Base-by-base conservation (phyloP, 352 stramenopile species). In the Phytopythium ostracodes region DNA sequence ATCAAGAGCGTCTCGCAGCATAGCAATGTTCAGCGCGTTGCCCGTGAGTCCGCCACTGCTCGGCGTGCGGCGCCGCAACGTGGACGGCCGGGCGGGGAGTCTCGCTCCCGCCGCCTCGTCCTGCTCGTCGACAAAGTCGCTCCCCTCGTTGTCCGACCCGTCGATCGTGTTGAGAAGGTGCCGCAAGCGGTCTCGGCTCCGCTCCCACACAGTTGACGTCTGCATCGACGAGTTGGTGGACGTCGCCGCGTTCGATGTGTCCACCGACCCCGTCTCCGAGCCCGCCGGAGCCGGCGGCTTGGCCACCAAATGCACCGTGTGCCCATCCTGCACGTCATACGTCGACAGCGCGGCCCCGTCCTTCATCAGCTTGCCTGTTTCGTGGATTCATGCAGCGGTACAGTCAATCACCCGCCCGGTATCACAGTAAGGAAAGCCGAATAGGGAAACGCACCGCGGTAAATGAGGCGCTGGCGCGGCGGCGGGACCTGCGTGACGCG, bases 241-340 rank as follows among this genome's bases (percentile, higher is more conserved):
- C 12, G 51, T 36, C 0, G 63, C 29, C n/a, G 67, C 47, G 22
- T 38, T 18, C 4, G 54, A 9, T 0, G 55, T 20, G 31, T 56
- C 36, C 22, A 20, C 11, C 27, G n/a, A 51, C 14, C 18, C 27
- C 6, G 12, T 22, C n/a, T 22, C 35, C 3, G 9, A 15, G 10
- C 53, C 8, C 31, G 44, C 18, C 24, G 61, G 29, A 14, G 15
- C 14, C 20, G 31, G 35, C 7, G 75, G 78, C 55, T 89, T 91
- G 31, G 86, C 74, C n/a, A 98, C 88, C 47, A 97, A 70, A 56
- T 98, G 92, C 29, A 98, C 72, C n/a, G 83, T 98, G 63, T 97
- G 91, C 14, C 91, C 92, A 56, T 96, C 79, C 68, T 97, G 87
- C n/a, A 98, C 77, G 31, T 90, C 84, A 64, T 98, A 98, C 20